Conservation (phyloP, 2,329 filamentous ascomycete species). For the Fusarium metavorans region DNA sequence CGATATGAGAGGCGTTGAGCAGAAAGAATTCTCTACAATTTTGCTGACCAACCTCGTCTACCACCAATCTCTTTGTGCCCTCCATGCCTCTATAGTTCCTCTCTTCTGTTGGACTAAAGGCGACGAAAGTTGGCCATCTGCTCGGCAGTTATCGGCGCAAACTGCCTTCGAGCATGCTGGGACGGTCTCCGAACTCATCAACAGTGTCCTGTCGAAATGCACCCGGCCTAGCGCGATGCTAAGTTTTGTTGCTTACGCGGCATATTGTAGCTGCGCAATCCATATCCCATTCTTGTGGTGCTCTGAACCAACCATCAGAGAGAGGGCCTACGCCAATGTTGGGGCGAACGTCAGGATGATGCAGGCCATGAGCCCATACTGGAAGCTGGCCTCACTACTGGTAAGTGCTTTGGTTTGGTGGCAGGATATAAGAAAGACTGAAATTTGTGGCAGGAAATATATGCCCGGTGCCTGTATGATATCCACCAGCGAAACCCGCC, state of each 20-base stretch:
- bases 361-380: slow-evolving; percentile 10
- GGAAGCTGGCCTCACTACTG: slow-evolving; percentile 9
- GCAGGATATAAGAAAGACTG: neutral
- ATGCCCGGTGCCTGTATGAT: slow-evolving; percentile 10
- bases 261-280: slow-evolving; percentile 38
- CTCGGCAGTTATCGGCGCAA: slow-evolving; percentile 38
- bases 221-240: slow-evolving; percentile 7
- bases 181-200: slow-evolving; percentile 21
- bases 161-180: slow-evolving; percentile 36
- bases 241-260: slow-evolving; percentile 36
- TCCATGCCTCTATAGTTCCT: slow-evolving; percentile 39
- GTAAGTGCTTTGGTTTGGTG: neutral
- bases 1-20: neutral
- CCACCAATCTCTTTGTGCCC: slow-evolving; percentile 33
- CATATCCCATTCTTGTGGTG: slow-evolving; percentile 42
- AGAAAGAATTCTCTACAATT: slow-evolving; percentile 1
- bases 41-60: slow-evolving; percentile 26
- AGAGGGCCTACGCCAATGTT: slow-evolving; percentile 22
- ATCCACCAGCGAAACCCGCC: slow-evolving; percentile 2
- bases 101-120: slow-evolving; percentile 33
- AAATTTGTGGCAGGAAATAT: slow-evolving; percentile 1
- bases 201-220: neutral
- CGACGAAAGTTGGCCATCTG: slow-evolving; percentile 15
- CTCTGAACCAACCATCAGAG: slow-evolving; percentile 18
- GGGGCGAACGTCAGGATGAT: slow-evolving; percentile 33